Percentiles rank a stretch among this genome's conserved stretches.
Conservation (phyloP, 768 basidiomycete species). For the Hirschioporus abietinus region DNA sequence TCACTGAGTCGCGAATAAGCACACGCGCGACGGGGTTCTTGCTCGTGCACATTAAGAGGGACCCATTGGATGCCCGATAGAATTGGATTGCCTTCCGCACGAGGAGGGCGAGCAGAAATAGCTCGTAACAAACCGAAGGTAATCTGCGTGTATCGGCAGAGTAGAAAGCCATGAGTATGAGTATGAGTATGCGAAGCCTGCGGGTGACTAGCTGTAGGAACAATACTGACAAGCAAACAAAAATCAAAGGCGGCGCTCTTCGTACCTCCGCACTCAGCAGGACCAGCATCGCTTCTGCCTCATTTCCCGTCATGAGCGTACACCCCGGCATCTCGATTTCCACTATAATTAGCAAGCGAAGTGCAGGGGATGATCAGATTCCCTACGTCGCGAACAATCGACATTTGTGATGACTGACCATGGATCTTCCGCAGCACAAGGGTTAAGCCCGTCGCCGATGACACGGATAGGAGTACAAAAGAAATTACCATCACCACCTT, state of each 20-base stretch:
- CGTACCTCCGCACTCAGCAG: not conserved
- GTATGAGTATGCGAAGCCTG: too few species aligned
- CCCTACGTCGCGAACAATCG: not conserved
- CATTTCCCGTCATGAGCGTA: not conserved
- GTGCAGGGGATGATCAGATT: not conserved
- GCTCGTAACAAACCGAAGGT: slow-evolving; percentile 2
- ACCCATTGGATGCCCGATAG: not conserved
- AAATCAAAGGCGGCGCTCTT: not conserved
- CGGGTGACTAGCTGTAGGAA: not conserved
- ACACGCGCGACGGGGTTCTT: slow-evolving; percentile 1
- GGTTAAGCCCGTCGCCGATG: not conserved
- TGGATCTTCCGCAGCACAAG: not conserved
- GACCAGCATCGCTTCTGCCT: not conserved
- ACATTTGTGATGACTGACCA: not conserved
- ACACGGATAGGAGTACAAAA: not conserved
- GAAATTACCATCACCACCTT: not conserved
- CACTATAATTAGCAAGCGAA: not conserved
- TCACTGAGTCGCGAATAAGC: not conserved
- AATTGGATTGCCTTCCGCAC: not conserved
- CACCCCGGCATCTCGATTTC: slow-evolving; percentile 3
- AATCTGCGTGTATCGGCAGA: not conserved
- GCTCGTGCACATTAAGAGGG: not conserved
- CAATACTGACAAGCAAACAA: not conserved
- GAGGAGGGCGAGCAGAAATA: not conserved
- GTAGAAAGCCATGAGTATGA: too few species aligned